These are phyloP conservation scores for Dictyostelium discoideum DNA, from an alignment of 78 protist species.

Conservation along the genomic window dicty_2.7 NC_007089.4:4403501-4404000, in stretches of 20 bases:
- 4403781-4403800: not conserved
- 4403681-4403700: not conserved
- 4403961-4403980: not conserved
- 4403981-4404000: not conserved
- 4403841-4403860: not conserved
- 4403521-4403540: slow-evolving; percentile 19
- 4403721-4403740: not conserved
- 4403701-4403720: slow-evolving; percentile 1
- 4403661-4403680: slow-evolving; percentile 11
- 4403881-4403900: not conserved
- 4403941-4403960: not conserved
- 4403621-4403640: slow-evolving; percentile 3
- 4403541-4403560: not conserved
- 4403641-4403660: not conserved
- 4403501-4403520: not conserved
- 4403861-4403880: not conserved
- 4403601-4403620: not conserved
- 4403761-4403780: slow-evolving; percentile 2
- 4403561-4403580: not conserved
- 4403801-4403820: not conserved
- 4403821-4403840: not conserved
- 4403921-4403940: not conserved
- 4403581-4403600: not conserved
- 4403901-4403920: not conserved
- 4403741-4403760: not conserved